Evolutionary conservation across 495 filamentous ascomycete genomes (phyloP).

Genomic region (Sporormia fimetaria): DNA sequence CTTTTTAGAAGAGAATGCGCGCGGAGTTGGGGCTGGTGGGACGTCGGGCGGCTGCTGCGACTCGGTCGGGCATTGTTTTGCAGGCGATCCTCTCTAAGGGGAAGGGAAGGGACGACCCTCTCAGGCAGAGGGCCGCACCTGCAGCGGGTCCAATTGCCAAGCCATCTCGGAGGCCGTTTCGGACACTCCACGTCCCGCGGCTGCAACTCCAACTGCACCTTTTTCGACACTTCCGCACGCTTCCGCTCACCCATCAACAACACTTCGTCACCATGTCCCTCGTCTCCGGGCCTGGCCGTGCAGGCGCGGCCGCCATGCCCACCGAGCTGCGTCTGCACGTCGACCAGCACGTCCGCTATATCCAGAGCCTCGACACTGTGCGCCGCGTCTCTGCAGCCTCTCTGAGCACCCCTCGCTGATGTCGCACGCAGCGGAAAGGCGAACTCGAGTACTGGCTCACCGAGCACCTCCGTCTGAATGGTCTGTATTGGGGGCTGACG

Average conservation of each 20-base stretch:
- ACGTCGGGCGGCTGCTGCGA: too few relatives aligned
- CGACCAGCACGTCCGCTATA: slow-evolving; percentile 81
- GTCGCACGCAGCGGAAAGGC: slow-evolving; percentile 55
- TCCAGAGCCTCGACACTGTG: slow-evolving; percentile 82
- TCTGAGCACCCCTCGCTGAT: slow-evolving; percentile 21
- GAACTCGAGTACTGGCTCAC: slow-evolving; percentile 96
- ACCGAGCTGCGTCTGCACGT: slow-evolving; percentile 53
- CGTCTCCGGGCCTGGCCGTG: slow-evolving; percentile 51
- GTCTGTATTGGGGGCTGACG: slow-evolving; percentile 91
- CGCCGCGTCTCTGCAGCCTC: slow-evolving; percentile 19
- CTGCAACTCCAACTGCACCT: background rate
- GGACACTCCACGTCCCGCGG: too few relatives aligned
- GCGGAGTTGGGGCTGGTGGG: too few relatives aligned
- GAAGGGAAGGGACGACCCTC: too few relatives aligned
- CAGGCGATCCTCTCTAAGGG: too few relatives aligned
- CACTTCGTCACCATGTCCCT: slow-evolving; percentile 42
- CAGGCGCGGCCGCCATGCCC: slow-evolving; percentile 36
- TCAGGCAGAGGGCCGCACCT: too few relatives aligned
- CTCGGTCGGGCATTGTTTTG: too few relatives aligned
- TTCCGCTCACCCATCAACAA: slow-evolving; percentile 1
- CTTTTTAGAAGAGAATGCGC: too few relatives aligned
- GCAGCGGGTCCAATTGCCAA: too few relatives aligned
- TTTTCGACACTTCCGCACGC: background rate
- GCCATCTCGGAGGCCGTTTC: too few relatives aligned
- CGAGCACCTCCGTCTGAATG: slow-evolving; percentile 87